Percentiles rank a stretch among this genome's conserved stretches.
These are phyloP conservation scores for Kwoniella shivajii DNA, from an alignment of 1,284 basidiomycete genomes.

Conservation along the genomic window DNA sequence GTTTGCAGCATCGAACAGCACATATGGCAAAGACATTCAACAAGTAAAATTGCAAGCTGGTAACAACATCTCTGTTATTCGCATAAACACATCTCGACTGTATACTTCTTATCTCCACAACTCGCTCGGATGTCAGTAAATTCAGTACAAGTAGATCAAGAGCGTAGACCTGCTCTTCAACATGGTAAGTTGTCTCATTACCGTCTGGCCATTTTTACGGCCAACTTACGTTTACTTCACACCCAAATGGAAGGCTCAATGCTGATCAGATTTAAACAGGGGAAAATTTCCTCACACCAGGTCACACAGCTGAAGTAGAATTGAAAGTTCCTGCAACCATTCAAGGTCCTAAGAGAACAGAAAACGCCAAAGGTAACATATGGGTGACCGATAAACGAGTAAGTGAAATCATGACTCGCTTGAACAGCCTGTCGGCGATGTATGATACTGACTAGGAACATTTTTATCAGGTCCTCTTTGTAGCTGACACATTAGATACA, in stretches of 20 bases:
- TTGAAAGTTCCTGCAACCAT: conserved; percentile 45
- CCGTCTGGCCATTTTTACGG: neutral
- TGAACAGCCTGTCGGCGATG: neutral
- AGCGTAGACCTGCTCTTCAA: conserved; percentile 1
- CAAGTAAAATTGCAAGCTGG: too few species aligned
- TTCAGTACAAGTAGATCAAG: conserved; percentile 6
- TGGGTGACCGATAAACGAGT: conserved; percentile 50
- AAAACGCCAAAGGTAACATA: conserved; percentile 33
- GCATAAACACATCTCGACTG: neutral
- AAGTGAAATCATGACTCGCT: conserved; percentile 11
- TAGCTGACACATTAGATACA: conserved; percentile 16
- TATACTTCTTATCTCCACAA: neutral
- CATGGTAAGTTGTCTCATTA: conserved; percentile 16
- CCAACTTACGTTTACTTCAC: neutral
- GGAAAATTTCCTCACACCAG: conserved; percentile 36
- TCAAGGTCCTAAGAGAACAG: conserved; percentile 44
- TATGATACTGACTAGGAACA: conserved; percentile 1
- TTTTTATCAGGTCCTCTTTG: conserved; percentile 33
- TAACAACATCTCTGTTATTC: too few species aligned
- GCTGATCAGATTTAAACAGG: conserved; percentile 18
- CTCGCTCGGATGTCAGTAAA: conserved; percentile 17
- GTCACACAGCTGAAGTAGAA: conserved; percentile 38
- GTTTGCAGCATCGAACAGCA: too few species aligned
- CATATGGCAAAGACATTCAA: too few species aligned
- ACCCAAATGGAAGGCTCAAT: too few species aligned